Percentiles rank a stretch among this genome's conserved stretches.
These are phyloP conservation scores for Neonectria neomacrospora DNA, from an alignment of 2,329 filamentous ascomycete species.

Conservation along the genomic window DNA sequence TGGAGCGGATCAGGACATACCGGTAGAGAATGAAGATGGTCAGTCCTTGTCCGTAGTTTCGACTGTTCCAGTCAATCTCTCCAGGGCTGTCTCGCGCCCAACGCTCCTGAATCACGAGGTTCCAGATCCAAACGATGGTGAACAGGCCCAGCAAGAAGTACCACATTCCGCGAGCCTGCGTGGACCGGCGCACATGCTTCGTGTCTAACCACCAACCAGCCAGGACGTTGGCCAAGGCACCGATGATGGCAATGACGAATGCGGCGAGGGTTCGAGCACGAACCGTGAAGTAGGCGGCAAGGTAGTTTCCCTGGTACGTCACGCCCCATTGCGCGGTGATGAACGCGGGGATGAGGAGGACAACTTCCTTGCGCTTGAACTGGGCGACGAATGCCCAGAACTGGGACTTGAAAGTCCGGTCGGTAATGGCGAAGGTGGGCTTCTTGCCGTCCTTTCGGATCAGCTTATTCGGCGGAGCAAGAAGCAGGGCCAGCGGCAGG, in stretches of 20 bases:
- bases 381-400: not conserved
- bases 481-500: constrained; percentile 32
- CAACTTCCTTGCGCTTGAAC: constrained; percentile 8
- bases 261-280: constrained; percentile 1
- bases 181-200: not conserved
- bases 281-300: constrained; percentile 11
- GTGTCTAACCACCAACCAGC: not conserved
- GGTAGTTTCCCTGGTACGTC: constrained; percentile 11
- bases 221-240: not conserved
- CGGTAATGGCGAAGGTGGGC: constrained; percentile 11
- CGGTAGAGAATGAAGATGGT: constrained; percentile 8
- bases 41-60: constrained; percentile 4
- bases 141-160: not conserved
- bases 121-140: constrained; percentile 5
- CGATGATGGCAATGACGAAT: not conserved
- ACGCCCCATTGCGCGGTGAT: constrained; percentile 12
- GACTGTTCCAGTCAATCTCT: constrained; percentile 8
- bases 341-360: constrained; percentile 4
- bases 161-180: not conserved
- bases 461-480: constrained; percentile 36
- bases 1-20: not conserved
- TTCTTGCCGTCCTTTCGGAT: constrained; percentile 34
- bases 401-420: constrained; percentile 12
- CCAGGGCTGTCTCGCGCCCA: constrained; percentile 9
- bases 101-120: constrained; percentile 10